Base-by-base conservation (phyloP, 2,329 filamentous ascomycete genomes). In the Neofusicoccum kwambonambiense region DNA sequence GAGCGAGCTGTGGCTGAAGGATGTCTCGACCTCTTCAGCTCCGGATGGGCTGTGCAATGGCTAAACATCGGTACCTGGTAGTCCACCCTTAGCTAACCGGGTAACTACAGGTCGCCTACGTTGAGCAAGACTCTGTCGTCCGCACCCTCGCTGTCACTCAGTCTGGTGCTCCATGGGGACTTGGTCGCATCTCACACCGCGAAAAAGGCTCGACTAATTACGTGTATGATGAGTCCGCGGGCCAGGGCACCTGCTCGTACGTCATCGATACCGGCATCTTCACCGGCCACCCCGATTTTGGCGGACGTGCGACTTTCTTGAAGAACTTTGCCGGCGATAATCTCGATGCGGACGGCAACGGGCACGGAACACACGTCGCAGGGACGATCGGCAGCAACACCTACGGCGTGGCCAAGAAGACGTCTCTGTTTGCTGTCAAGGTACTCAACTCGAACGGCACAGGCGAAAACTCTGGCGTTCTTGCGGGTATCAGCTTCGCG, bases 151-250 rank as follows among this genome's bases (percentile, higher is more conserved):
- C 80, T 12, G 75, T 80, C 69, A 83, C 87, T 5, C 92, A 99
- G 87, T 95, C 92, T 84, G 89, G 91, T 78, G 91, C 96, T 68
- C 95, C 95, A 15, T 99, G 95, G 96, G 96, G 95, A 83, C 86
- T 99, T 70, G 95, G 95, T 71, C 92, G 95, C 88, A 91, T 99
- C 82, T 99, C 95, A 31, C 95, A 99, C 85, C 92, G 95, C 72
- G 85, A 95, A 69, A 78, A 91, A 72, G 93, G 88, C 78, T 98
- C 94, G 84, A 98, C 97, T 87, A 97, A 98, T 83, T 99, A 99
- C 84, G 86, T 98, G 39, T 99, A 94, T 79, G 95, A 99, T 81
- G 97, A 98, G 85, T 99, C 98, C 75, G 95, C 93, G 68, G 80
- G 79, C 62, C 66, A 69, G 11, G 78, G 77, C 63, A 78, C 79